Base-by-base conservation (phyloP, 306 rosid species). In the Vigna mungo region DNA sequence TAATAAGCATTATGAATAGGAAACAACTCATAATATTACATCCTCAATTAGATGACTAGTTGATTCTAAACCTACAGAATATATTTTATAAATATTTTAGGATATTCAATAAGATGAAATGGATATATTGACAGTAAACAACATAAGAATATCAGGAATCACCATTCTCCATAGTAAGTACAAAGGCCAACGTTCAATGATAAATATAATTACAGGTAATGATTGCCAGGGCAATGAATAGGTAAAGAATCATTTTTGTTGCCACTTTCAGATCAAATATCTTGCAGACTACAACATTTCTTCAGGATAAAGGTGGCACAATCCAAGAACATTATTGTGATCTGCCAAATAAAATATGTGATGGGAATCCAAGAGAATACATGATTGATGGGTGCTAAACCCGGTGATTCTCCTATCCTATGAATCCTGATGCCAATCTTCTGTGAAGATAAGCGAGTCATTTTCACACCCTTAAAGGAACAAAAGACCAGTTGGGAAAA, bases 11-110 rank as follows among this genome's bases (percentile, higher is more conserved):
- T 7, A 48, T 44, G 43, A 27, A 68, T 30, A 36, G 46, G 14
- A 62, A 68, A 68, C 43, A 68, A 25, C 18, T 67, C 30, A 8
- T 66, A 44, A 12, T 36, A 67, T 44, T 7, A 27, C 37, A 44
- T 44, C 55, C 39, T 67, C 36, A 43, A 44, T 41, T 20, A 67
- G 55, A 67, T 67, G 55, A 67, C 20, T 13, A 36, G 4, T 55
- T 55, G 34, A 67, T 67, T 67, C 54, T 12, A 43, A 44, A 44
- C 27, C 12, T 11, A 23, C 55, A 21, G 21, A 21, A 44, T 23
- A 44, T 44, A 67, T 44, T 21, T 12, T 44, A 44, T 6, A 67
- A 49, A 67, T 20, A 20, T 20, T 43, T 1, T 17, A 41, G 20
- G 16, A 16, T 39, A 64, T 43, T 48, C 9, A 4, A 15, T 39